These are phyloP conservation scores for Schizochytrium sp. DNA, from an alignment of 108 stramenopile genomes.

Conservation along the genomic window DNA sequence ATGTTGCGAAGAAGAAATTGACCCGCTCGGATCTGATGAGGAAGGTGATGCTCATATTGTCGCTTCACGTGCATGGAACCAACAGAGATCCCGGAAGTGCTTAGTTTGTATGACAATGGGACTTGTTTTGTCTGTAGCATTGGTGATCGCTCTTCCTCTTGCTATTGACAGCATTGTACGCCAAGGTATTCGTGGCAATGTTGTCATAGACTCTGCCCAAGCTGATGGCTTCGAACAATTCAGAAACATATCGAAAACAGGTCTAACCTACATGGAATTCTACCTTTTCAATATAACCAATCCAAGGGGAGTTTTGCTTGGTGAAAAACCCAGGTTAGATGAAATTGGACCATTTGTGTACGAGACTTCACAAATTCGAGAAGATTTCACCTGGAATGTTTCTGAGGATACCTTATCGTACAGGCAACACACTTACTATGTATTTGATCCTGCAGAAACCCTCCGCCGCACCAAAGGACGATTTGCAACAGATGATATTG, in stretches of 20 bases:
- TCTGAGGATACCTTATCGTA: neutral
- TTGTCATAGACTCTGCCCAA: slow-evolving; percentile 31
- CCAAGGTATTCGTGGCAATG: neutral
- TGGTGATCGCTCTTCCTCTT: neutral
- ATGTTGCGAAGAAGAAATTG: neutral
- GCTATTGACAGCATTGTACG: neutral
- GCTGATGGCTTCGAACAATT: slow-evolving; percentile 55
- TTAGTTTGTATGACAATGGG: neutral
- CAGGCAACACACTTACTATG: slow-evolving; percentile 50
- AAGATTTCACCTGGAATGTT: neutral
- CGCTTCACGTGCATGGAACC: neutral
- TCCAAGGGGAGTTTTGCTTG: neutral
- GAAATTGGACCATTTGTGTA: slow-evolving; percentile 50
- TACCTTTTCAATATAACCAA: slow-evolving; percentile 51
- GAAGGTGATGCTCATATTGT: neutral
- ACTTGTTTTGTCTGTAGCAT: neutral
- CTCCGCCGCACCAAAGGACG: neutral
- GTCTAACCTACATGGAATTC: slow-evolving; percentile 33
- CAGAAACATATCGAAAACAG: neutral
- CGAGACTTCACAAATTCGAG: neutral
- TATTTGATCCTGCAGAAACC: neutral
- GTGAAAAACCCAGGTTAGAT: neutral
- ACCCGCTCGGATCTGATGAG: slow-evolving; percentile 4
- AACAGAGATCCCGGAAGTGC: neutral
- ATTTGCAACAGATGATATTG: slow-evolving; percentile 39